Percentiles rank a stretch among this genome's conserved stretches.
phyloP scores from a whole-genome alignment of 768 basidiomycete species.

The Galerina marginata region DNA sequence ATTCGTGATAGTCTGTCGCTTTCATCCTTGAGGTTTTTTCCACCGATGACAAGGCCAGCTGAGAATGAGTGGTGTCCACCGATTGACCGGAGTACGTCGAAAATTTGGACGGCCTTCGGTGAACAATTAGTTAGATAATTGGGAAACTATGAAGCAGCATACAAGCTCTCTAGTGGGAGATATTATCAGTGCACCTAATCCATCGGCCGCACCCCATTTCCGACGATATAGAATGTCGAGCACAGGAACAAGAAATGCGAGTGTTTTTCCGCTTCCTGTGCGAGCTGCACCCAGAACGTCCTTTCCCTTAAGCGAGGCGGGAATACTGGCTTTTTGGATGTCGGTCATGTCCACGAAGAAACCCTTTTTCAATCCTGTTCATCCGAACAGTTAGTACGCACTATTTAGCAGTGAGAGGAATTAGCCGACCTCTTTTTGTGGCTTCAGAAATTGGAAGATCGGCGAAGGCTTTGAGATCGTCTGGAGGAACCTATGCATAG shows the following conservation, averaged over 20 bases:
- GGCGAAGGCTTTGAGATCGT: constrained; percentile 61
- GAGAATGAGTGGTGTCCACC: constrained; percentile 92
- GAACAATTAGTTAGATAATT: background rate
- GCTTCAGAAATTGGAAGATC: constrained; percentile 79
- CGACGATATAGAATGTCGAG: constrained; percentile 88
- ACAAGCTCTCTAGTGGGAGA: constrained; percentile 94
- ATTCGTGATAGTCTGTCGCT: constrained; percentile 85
- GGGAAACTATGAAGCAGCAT: constrained; percentile 24
- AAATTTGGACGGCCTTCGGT: constrained; percentile 92
- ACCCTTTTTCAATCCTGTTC: constrained; percentile 80
- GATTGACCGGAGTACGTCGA: constrained; percentile 92
- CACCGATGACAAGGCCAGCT: constrained; percentile 94
- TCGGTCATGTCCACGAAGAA: constrained; percentile 90
- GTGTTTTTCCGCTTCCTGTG: constrained; percentile 96
- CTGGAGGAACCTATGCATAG: constrained; percentile 51
- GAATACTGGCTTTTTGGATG: constrained; percentile 91
- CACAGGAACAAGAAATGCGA: constrained; percentile 94
- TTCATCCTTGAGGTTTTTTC: constrained; percentile 94
- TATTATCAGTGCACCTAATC: constrained; percentile 89
- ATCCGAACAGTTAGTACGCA: background rate
- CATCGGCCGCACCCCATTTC: constrained; percentile 95
- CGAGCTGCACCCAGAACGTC: constrained; percentile 96
- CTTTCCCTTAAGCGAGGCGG: constrained; percentile 89
- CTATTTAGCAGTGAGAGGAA: background rate
- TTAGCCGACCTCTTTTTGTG: constrained; percentile 69